Evolutionary conservation across 1,284 basidiomycete species (phyloP).

Genomic region (Boletus subluridellus): DNA sequence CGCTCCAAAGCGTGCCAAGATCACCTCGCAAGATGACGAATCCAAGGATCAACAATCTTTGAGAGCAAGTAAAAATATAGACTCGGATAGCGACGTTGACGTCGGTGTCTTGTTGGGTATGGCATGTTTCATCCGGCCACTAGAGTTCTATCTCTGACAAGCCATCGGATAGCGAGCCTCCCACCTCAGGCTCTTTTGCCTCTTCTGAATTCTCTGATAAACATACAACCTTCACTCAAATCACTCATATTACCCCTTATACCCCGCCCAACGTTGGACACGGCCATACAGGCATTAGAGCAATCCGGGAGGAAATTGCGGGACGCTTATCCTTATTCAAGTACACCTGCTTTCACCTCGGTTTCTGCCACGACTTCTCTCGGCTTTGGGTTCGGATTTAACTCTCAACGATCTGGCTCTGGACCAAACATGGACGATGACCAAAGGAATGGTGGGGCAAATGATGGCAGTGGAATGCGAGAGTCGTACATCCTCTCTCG

Average conservation of each 20-base stretch:
- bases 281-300: slow-evolving; percentile 63
- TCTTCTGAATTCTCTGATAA: slow-evolving; percentile 62
- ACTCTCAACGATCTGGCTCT: slow-evolving; percentile 25
- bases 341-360: slow-evolving; percentile 39
- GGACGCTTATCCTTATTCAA: slow-evolving; percentile 79
- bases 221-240: slow-evolving; percentile 64
- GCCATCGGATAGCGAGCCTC: slow-evolving; percentile 52
- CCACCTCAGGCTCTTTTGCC: slow-evolving; percentile 71
- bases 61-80: slow-evolving; percentile 47
- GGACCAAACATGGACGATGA: slow-evolving; percentile 28
- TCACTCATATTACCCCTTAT: slow-evolving; percentile 66
- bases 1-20: slow-evolving; percentile 62
- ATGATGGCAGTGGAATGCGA: slow-evolving; percentile 56
- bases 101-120: slow-evolving; percentile 74
- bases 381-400: slow-evolving; percentile 48
- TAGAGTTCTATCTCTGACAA: slow-evolving; percentile 13
- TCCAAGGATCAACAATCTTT: slow-evolving; percentile 38
- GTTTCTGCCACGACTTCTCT: slow-evolving; percentile 36
- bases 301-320: slow-evolving; percentile 66
- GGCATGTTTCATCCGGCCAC: slow-evolving; percentile 24
- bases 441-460: slow-evolving; percentile 18
- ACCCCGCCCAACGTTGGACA: slow-evolving; percentile 72
- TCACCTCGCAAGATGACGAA: slow-evolving; percentile 40
- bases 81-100: slow-evolving; percentile 53
- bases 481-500: slow-evolving; percentile 72